Percentiles rank a stretch among this genome's conserved stretches.
Conservation (phyloP, 192 early-diverging fungal genomes). For the Backusella macrospora region DNA sequence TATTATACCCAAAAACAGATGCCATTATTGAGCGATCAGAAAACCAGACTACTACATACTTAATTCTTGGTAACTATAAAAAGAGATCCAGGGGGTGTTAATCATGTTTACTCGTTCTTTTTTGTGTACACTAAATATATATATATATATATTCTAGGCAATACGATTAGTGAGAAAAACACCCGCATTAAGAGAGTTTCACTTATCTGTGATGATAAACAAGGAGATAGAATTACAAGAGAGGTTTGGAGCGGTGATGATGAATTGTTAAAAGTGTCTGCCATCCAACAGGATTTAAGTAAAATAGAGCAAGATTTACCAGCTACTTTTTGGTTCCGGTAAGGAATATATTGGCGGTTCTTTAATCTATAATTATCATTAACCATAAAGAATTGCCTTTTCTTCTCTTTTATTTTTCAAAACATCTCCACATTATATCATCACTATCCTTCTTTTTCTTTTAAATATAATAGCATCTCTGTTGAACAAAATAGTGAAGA, state of each 20-base stretch:
- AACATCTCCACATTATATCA: neutral
- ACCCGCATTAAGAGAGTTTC: neutral
- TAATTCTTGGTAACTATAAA: slow-evolving; percentile 26
- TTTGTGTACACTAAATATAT: slow-evolving; percentile 3
- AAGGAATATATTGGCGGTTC: neutral
- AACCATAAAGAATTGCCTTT: neutral
- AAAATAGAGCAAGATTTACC: slow-evolving; percentile 1
- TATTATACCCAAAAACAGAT: slow-evolving; percentile 23
- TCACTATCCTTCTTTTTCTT: neutral
- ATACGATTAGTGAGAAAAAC: neutral
- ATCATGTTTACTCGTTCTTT: neutral
- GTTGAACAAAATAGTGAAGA: slow-evolving; percentile 11
- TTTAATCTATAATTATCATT: slow-evolving; percentile 25
- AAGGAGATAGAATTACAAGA: neutral
- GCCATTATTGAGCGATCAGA: slow-evolving; percentile 14
- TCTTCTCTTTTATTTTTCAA: no score
- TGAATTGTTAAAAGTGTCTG: slow-evolving; percentile 10
- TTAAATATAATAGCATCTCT: neutral
- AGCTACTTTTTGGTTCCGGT: slow-evolving; percentile 25
- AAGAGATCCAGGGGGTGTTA: slow-evolving; percentile 1
- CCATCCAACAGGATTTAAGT: slow-evolving; percentile 19
- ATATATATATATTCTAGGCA: neutral
- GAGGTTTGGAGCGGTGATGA: slow-evolving; percentile 14
- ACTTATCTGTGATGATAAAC: slow-evolving; percentile 5
- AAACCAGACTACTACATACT: slow-evolving; percentile 12